Evolutionary conservation across 805 yeast species (phyloP).

Genomic region (Starmerella khaoyaiensis): DNA sequence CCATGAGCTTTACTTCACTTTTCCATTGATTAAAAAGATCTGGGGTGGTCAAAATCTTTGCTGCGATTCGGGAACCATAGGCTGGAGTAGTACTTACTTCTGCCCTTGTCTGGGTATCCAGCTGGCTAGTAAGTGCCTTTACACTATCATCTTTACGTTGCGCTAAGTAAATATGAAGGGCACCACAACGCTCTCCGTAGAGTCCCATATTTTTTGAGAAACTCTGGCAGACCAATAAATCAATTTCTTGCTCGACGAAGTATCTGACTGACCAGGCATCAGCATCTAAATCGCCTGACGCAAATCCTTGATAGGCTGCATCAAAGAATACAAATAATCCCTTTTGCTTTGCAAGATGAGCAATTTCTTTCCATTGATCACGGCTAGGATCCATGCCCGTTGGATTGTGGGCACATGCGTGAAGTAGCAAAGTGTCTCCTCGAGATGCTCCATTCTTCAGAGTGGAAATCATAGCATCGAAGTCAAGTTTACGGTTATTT

Average conservation of each 20-base stretch:
- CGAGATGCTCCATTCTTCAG: constrained; percentile 48
- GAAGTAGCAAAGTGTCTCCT: constrained; percentile 73
- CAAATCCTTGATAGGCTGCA: constrained; percentile 93
- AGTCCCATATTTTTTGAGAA: constrained; percentile 93
- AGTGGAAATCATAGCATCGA: constrained; percentile 51
- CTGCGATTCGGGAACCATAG: constrained; percentile 85
- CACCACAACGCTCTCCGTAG: constrained; percentile 69
- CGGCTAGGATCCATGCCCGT: constrained; percentile 84
- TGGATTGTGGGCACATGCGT: constrained; percentile 95
- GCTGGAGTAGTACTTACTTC: constrained; percentile 92
- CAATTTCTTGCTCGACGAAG: constrained; percentile 32
- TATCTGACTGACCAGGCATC: constrained; percentile 49
- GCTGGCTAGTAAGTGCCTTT: constrained; percentile 46
- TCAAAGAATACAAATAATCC: constrained; percentile 71
- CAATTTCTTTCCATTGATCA: constrained; percentile 68
- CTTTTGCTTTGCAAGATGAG: constrained; percentile 46
- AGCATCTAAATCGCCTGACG: constrained; percentile 65
- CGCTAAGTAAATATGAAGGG: constrained; percentile 55
- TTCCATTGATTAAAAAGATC: constrained; percentile 68
- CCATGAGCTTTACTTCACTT: constrained; percentile 72
- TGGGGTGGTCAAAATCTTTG: constrained; percentile 56
- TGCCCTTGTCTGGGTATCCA: constrained; percentile 61
- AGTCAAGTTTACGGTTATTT: constrained; percentile 53
- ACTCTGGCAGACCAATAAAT: constrained; percentile 60
- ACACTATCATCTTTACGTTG: constrained; percentile 38